Evolutionary conservation across 352 stramenopile species (phyloP), one percentile per base, ranked within the genome.

Genomic region (Aphanomyces invadans): DNA sequence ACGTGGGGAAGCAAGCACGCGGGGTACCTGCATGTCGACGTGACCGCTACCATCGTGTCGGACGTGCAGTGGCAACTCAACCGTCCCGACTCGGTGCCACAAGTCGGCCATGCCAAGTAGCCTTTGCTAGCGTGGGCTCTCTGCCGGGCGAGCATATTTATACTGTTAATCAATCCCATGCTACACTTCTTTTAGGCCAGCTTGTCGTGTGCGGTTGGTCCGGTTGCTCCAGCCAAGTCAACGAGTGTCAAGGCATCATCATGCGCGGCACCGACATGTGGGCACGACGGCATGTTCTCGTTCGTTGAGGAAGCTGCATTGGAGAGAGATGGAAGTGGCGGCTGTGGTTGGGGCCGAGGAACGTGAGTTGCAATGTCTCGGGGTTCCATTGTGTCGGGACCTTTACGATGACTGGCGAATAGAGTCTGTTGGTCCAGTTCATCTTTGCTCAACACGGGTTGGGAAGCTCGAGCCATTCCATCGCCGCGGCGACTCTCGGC

Each of bases 1-100:
- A 89, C 83, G 2, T 91, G 83, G 83, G 78, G 78, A 53, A 79
- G 78, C 55, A 89, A 84, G 52, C 78, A 89, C 51, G 79, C 87
- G 19, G 77, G 77, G 10, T 86, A 75, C 39, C 64, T 86, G 10
- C 78, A 86, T 48, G 76, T 76, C 21, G 78, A 83, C 61, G 78
- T 86, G 42, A 59, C 79, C 26, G 68, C 25, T 10, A 36, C 52
- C 7, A 28, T 38, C 21, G 49, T 36, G 21, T 21, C 49, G 10
- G 49, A 57, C 26, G 25, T 29, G 49, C 23, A 19, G 21, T 29
- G 49, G 7, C 21, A 38, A 17, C 4, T 48, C 19, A 4, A 61
- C n/a, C n/a, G n/a, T n/a, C n/a, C n/a, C n/a, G n/a, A n/a, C n/a
- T n/a, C 53, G 2, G 26, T 28, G 17, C 26, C 21, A 46, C 36